These are phyloP conservation scores for Sporothrix dimorphospora DNA, from an alignment of 2,329 filamentous ascomycete genomes.

Conservation along the genomic window DNA sequence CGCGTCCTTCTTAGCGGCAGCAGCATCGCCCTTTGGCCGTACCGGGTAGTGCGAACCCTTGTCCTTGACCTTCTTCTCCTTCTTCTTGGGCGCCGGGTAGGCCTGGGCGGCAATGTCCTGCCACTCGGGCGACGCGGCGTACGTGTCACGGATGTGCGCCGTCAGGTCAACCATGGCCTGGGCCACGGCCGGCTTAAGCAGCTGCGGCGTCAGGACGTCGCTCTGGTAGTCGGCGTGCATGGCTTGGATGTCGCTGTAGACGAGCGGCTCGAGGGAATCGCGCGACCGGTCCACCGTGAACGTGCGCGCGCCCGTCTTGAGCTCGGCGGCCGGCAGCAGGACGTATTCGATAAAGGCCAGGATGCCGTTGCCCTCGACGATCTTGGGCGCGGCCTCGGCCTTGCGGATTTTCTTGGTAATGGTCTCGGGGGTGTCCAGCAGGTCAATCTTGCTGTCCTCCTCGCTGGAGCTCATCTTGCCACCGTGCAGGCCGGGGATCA, in stretches of 20 bases:
- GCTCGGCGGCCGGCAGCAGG: constrained; percentile 73
- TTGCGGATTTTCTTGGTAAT: constrained; percentile 86
- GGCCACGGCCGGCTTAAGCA: constrained; percentile 82
- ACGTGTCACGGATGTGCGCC: constrained; percentile 76
- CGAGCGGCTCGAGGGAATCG: constrained; percentile 70
- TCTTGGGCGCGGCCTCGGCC: constrained; percentile 74
- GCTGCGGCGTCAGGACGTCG: constrained; percentile 82
- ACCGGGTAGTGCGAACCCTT: constrained; percentile 36
- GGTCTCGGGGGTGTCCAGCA: constrained; percentile 76
- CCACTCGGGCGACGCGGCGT: constrained; percentile 74
- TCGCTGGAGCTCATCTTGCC: constrained; percentile 86
- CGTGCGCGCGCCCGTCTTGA: constrained; percentile 58
- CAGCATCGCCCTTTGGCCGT: constrained; percentile 30
- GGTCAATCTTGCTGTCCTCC: constrained; percentile 84
- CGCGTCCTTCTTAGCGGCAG: constrained; percentile 20
- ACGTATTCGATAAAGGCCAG: constrained; percentile 86
- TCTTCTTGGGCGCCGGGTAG: constrained; percentile 72
- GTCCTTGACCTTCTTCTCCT: constrained; percentile 51
- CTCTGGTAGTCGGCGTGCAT: constrained; percentile 79
- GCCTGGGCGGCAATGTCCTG: constrained; percentile 75
- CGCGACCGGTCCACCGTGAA: constrained; percentile 70
- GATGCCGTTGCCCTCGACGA: constrained; percentile 83
- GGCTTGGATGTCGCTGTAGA: constrained; percentile 75
- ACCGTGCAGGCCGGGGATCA: constrained; percentile 84
- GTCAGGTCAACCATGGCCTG: constrained; percentile 73